Evolutionary conservation across 2,329 filamentous ascomycete species (phyloP).

Genomic region (Bertia moriformis): DNA sequence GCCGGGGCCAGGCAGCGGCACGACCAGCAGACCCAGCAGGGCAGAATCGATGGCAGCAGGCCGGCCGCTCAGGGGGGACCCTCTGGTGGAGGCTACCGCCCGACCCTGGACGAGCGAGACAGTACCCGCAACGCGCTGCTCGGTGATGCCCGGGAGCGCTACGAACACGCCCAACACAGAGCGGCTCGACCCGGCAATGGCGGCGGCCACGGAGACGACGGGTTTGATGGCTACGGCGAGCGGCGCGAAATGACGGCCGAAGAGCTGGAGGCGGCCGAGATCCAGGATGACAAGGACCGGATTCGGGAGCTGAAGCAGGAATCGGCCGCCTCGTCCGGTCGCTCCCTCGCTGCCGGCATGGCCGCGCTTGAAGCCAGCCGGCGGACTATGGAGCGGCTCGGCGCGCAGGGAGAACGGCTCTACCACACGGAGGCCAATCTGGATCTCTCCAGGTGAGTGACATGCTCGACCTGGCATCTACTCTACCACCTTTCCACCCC

Average conservation of each 20-base stretch:
- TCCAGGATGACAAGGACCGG: conserved; percentile 58
- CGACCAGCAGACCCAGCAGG: conserved; percentile 18
- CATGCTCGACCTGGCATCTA: too few relatives aligned
- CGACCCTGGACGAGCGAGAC: conserved; percentile 7
- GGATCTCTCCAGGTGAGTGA: conserved; percentile 59
- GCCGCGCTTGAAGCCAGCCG: conserved; percentile 59
- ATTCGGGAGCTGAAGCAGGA: conserved; percentile 65
- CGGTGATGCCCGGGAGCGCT: conserved; percentile 16
- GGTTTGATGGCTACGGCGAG: conserved; percentile 43
- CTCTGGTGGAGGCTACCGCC: conserved; percentile 4
- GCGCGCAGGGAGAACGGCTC: conserved; percentile 65
- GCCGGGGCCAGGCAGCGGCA: conserved; percentile 35
- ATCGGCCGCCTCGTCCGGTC: conserved; percentile 47
- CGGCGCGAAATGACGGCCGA: conserved; percentile 71
- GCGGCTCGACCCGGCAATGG: conserved; percentile 2
- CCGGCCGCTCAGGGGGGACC: conserved; percentile 7
- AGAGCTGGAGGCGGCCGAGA: conserved; percentile 58
- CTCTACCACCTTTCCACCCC: too few relatives aligned
- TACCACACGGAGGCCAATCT: conserved; percentile 74
- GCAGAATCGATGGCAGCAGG: too few relatives aligned
- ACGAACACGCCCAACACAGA: conserved; percentile 8
- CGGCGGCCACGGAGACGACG: conserved; percentile 4
- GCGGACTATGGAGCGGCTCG: conserved; percentile 58
- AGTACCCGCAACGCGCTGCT: conserved; percentile 31
- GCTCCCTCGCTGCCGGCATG: conserved; percentile 56